Base-by-base conservation (phyloP, 306 rosid genomes). In the Trifolium subterraneum region DNA sequence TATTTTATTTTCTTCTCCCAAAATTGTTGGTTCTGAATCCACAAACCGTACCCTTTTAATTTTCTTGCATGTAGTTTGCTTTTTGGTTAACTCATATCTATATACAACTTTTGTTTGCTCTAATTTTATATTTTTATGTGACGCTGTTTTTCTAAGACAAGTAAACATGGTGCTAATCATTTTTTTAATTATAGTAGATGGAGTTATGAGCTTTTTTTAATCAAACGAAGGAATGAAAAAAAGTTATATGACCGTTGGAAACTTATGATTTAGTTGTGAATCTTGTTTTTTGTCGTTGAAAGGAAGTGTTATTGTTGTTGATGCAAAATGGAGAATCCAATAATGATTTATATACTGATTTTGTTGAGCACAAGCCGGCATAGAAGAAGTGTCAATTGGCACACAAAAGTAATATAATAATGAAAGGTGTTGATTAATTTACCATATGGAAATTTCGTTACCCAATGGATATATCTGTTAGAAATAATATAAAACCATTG, bases 21-120 rank as follows among this genome's bases (percentile, higher is more conserved):
- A 14, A 64, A 87, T 36, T 41, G 78, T 81, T 3, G 88, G 79
- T 48, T 87, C 80, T 42, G 87, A 74, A 19, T 62, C 76, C 2
- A 71, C 83, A 59, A 78, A 73, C 51, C 69, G 23, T 1, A 74
- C 82, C 1, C 33, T 80, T 45, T 83, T 82, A 74, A 76, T 72
- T 15, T n/a, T n/a, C n/a, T 59, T 77, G 56, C 33, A 78, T 22
- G 74, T 70, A 8, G 23, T 2, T 44, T 70, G 22, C 56, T 70
- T 82, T 71, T 81, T 82, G 3, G 56, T 68, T 68, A 81, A 61
- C 70, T 86, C 91, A 13, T 88, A 88, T 83, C 83, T 86, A 23
- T 81, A 83, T 35, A 82, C 66, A 44, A 1, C 50, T 44, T 44
- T 44, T 13, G 50, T 44, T 44, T 44, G 52, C 61, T 64, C 79